Conservation (phyloP, 2,329 filamentous ascomycete genomes). For the Curvularia sp. region DNA sequence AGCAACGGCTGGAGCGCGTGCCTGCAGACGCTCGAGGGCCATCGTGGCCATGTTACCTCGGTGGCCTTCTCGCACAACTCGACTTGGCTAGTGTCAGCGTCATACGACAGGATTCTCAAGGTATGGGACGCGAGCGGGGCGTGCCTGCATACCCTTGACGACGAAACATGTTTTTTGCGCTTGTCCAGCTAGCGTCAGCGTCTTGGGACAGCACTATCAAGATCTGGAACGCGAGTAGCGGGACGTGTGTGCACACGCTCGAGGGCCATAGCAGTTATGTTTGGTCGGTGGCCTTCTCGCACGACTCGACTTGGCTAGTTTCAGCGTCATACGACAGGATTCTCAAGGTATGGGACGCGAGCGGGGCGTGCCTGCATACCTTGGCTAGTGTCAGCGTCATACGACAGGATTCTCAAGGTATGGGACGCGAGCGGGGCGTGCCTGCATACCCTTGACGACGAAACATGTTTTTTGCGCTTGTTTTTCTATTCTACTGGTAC, state of each 20-base stretch:
- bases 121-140: too few relatives aligned
- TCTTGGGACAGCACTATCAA: too few relatives aligned
- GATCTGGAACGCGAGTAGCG: too few relatives aligned
- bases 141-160: too few relatives aligned
- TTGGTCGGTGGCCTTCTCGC: background rate
- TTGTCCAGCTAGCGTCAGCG: background rate
- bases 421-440: background rate
- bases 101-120: too few relatives aligned
- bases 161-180: too few relatives aligned
- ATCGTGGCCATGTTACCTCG: conserved; percentile 8
- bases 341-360: background rate
- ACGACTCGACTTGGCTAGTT: background rate
- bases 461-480: background rate
- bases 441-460: background rate
- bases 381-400: too few relatives aligned
- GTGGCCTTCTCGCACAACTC: conserved; percentile 13
- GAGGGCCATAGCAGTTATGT: too few relatives aligned
- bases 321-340: too few relatives aligned
- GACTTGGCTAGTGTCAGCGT: background rate
- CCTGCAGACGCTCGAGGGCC: conserved; percentile 29
- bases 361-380: background rate
- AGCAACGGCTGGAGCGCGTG: conserved; percentile 9
- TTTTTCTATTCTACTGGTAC: background rate
- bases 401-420: background rate
- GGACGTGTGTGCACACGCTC: too few relatives aligned